These are phyloP conservation scores for Bimuria novae-zelandiae DNA, from an alignment of 2,329 filamentous ascomycete genomes.

Conservation along the genomic window DNA sequence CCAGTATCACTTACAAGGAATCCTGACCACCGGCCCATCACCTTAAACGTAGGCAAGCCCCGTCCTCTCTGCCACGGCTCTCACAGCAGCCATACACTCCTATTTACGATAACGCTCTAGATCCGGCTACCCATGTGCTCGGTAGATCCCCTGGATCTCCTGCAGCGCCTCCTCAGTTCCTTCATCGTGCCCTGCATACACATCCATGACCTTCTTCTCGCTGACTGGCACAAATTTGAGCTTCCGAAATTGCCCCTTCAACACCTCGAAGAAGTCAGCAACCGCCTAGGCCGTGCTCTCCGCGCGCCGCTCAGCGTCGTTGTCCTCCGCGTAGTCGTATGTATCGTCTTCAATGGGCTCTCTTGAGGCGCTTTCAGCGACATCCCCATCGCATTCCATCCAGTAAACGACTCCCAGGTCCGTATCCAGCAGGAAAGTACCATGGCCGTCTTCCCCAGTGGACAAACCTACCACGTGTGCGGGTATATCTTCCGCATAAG, in stretches of 20 bases:
- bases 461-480: no score
- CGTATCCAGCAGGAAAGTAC: background rate
- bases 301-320: slow-evolving; percentile 15
- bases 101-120: slow-evolving; percentile 8
- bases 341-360: slow-evolving; percentile 6
- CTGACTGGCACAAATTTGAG: slow-evolving; percentile 16
- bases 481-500: no score
- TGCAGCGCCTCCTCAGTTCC: background rate
- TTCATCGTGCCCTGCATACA: background rate
- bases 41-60: background rate
- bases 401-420: background rate
- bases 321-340: slow-evolving; percentile 1
- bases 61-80: background rate
- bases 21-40: background rate
- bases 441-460: no score
- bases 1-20: no score
- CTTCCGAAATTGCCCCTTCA: slow-evolving; percentile 12
- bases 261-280: slow-evolving; percentile 17
- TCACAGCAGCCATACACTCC: slow-evolving; percentile 4
- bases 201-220: background rate
- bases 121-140: slow-evolving; percentile 17
- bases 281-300: slow-evolving; percentile 14
- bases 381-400: background rate
- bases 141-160: slow-evolving; percentile 13
- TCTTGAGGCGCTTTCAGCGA: background rate